Evolutionary conservation across 768 basidiomycete species (phyloP), one percentile per base, ranked within the genome.

Genomic region (Tylopilus vinaceipallidus): DNA sequence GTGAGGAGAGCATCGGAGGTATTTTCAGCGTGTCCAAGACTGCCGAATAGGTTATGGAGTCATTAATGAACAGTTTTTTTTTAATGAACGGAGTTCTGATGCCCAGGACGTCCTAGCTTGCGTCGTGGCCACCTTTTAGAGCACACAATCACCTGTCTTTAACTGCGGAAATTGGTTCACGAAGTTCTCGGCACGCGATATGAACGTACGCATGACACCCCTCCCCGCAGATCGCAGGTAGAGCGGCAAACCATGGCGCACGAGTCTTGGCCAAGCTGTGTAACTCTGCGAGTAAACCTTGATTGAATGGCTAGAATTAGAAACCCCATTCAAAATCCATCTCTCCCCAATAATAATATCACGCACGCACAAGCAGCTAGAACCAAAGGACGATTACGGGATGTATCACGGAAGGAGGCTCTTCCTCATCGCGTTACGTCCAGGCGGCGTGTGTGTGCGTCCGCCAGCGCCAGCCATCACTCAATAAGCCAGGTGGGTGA

Each of bases 11-110:
- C 46, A 62, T 78, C 40, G 66, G 71, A 13, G 82, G 82, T 17
- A 76, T 84, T 47, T 84, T 84, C 68, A 81, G 82, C 61, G 66
- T 84, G 69, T 72, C 65, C 35, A 82, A 77, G 62, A 63, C 55
- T n/a, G 53, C 64, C 7, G 45, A 56, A 42, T 59, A 68, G 60
- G 58, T 61, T 58, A 53, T 64, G 56, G 44, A 40, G n/a, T 53
- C 35, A 60, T 66, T 57, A 63, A 63, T 63, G 56, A 58, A 56
- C 13, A 1, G 9, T 61, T 32, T n/a, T n/a, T n/a, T n/a, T n/a
- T n/a, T 54, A 54, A 64, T 64, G 51, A 65, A 63, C 61, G 64
- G 64, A 49, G 54, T 46, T 52, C 50, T 27, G 51, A 52, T 57
- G 42, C 44, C 47, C 19, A 47, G 22, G 34, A 33, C 20, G 27